These are phyloP conservation scores for Acacia melanoxylon DNA, from an alignment of 306 rosid species.

Conservation along the genomic window DNA sequence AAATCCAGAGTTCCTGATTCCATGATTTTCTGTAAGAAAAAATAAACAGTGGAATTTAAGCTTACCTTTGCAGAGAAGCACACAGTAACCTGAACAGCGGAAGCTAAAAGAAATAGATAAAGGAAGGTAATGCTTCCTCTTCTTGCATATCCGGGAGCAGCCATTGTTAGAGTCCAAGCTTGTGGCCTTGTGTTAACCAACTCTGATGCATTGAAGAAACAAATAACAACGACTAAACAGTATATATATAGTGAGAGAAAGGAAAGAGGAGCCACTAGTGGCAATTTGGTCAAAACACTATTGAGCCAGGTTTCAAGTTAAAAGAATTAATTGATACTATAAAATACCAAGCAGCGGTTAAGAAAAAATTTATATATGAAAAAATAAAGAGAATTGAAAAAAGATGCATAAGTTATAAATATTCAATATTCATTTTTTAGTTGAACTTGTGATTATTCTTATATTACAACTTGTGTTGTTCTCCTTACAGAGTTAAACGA, in stretches of 20 bases:
- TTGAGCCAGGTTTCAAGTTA: not conserved
- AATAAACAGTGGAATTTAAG: not conserved
- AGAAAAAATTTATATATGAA: no score
- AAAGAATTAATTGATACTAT: no score
- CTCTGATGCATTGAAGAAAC: slow-evolving; percentile 1
- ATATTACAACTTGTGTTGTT: no score
- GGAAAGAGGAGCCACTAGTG: not conserved
- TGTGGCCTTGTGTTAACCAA: not conserved
- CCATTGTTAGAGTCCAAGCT: slow-evolving; percentile 41
- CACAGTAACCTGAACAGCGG: slow-evolving; percentile 40
- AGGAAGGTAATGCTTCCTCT: slow-evolving; percentile 30
- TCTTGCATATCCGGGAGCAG: slow-evolving; percentile 31
- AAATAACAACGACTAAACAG: slow-evolving; percentile 5
- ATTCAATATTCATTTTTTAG: no score
- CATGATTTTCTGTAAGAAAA: not conserved
- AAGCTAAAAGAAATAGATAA: slow-evolving; percentile 43
- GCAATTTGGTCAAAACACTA: not conserved
- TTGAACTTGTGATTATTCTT: no score
- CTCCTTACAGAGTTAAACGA: no score
- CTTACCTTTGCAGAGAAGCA: slow-evolving; percentile 64
- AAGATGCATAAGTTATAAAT: not conserved
- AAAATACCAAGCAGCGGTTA: no score
- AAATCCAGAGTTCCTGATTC: slow-evolving; percentile 28
- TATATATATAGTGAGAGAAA: slow-evolving; percentile 2
- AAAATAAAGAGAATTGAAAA: not conserved